These are phyloP conservation scores for Chytriomyces sp. DNA, from an alignment of 192 early-diverging fungal species.

Conservation along the genomic window DNA sequence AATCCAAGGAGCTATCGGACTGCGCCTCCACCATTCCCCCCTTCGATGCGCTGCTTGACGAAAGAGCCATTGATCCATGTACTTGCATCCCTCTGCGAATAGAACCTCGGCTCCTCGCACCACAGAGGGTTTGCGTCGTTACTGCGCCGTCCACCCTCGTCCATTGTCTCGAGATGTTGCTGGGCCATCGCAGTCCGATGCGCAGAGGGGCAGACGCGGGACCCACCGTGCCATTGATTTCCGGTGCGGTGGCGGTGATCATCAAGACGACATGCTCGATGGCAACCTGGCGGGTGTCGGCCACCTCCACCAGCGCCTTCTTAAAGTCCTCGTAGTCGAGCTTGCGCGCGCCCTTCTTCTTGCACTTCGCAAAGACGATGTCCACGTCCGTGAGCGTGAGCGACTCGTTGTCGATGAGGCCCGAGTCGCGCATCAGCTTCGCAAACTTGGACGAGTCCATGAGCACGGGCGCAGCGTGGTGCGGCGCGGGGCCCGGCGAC, in stretches of 20 bases:
- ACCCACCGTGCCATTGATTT: slow-evolving; percentile 39
- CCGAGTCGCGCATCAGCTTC: slow-evolving; percentile 52
- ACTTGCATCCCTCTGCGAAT: too few relatives aligned
- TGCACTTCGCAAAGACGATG: slow-evolving; percentile 56
- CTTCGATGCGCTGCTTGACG: too few relatives aligned
- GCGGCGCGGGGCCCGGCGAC: neutral
- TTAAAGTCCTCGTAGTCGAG: slow-evolving; percentile 46
- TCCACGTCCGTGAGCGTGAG: slow-evolving; percentile 56
- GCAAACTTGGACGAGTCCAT: slow-evolving; percentile 47
- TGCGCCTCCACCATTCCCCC: too few relatives aligned
- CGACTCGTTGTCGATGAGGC: slow-evolving; percentile 45
- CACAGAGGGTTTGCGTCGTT: too few relatives aligned
- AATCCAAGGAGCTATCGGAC: neutral
- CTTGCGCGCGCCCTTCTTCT: slow-evolving; percentile 39
- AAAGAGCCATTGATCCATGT: too few relatives aligned
- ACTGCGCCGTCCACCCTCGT: too few relatives aligned
- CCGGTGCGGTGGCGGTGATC: slow-evolving; percentile 7
- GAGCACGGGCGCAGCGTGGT: neutral
- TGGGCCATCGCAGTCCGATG: too few relatives aligned
- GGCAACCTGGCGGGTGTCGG: slow-evolving; percentile 38
- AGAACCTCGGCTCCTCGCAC: too few relatives aligned
- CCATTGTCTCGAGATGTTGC: too few relatives aligned
- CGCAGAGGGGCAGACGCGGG: neutral
- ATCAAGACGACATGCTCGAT: slow-evolving; percentile 25
- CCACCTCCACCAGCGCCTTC: slow-evolving; percentile 40